A percentile compares a stretch with the other conserved stretches of the same genome.
phyloP scores from a whole-genome alignment of 305 asterid species.

The Ilex paraguariensis region DNA sequence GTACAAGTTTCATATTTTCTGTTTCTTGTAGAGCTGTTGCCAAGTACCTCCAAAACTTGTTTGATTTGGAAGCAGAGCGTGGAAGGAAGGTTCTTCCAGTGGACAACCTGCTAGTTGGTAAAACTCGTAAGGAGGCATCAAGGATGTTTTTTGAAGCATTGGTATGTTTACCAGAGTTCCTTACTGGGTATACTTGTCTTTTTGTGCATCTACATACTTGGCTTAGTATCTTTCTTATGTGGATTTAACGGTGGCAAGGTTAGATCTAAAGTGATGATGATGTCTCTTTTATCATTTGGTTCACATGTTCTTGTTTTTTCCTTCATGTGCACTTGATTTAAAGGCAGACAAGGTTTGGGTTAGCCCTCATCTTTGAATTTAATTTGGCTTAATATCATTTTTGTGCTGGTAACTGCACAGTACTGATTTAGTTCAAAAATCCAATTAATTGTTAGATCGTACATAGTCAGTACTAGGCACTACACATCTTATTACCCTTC shows the following conservation, averaged over 20 bases:
- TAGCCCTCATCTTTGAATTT: background rate
- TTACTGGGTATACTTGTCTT: background rate
- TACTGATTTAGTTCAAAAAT: background rate
- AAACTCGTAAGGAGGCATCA: conserved; percentile 94
- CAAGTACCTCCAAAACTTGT: conserved; percentile 73
- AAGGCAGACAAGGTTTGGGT: too few relatives aligned
- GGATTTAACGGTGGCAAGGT: background rate
- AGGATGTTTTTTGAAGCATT: conserved; percentile 90
- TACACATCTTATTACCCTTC: too few relatives aligned
- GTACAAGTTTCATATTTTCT: conserved; percentile 3
- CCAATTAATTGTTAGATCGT: too few relatives aligned
- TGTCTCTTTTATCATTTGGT: background rate
- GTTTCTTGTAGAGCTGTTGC: conserved; percentile 68
- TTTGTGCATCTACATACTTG: background rate
- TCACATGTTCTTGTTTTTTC: background rate
- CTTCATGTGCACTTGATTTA: background rate
- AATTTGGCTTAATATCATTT: background rate
- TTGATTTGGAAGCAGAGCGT: conserved; percentile 58
- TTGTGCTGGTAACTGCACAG: background rate
- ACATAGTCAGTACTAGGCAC: too few relatives aligned
- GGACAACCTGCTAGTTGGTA: conserved; percentile 66
- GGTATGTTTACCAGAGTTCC: conserved; percentile 38
- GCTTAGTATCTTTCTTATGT: background rate
- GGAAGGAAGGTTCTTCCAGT: conserved; percentile 55
- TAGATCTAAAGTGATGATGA: background rate